These are phyloP conservation scores for Fusarium sp. DNA, from an alignment of 2,329 filamentous ascomycete genomes.

Conservation along the genomic window DNA sequence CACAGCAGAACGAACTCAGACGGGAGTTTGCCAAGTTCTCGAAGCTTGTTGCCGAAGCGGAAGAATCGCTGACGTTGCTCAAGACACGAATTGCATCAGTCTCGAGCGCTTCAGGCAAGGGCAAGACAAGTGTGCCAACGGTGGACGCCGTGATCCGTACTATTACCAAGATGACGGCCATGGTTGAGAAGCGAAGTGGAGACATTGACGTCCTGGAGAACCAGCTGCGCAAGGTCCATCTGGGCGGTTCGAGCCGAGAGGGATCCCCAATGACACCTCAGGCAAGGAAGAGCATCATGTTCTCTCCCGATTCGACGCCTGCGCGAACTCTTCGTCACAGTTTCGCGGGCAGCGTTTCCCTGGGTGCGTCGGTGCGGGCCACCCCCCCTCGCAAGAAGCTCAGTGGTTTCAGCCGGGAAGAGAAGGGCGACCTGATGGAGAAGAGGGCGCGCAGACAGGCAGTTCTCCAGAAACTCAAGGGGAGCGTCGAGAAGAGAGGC, in stretches of 20 bases:
- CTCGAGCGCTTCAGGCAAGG: constrained; percentile 61
- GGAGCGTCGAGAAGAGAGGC: constrained; percentile 61
- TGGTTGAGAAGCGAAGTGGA: constrained; percentile 90
- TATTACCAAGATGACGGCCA: constrained; percentile 90
- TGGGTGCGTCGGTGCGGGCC: constrained; percentile 52
- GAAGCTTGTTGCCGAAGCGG: constrained; percentile 79
- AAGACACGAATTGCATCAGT: constrained; percentile 79
- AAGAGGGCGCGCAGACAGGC: constrained; percentile 65
- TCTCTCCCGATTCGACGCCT: constrained; percentile 58
- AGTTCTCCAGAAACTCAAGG: constrained; percentile 64
- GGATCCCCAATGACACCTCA: constrained; percentile 57
- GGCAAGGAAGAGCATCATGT: constrained; percentile 51
- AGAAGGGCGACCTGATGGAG: constrained; percentile 68
- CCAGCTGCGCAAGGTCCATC: constrained; percentile 80
- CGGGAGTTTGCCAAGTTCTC: constrained; percentile 80
- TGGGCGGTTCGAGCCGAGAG: constrained; percentile 60
- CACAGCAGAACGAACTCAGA: constrained; percentile 86
- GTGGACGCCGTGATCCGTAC: constrained; percentile 93
- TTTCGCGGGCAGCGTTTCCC: constrained; percentile 53
- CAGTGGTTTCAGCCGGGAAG: constrained; percentile 69
- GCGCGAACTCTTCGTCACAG: constrained; percentile 57
- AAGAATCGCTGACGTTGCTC: constrained; percentile 83
- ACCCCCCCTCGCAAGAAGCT: constrained; percentile 71
- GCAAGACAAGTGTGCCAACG: constrained; percentile 73
- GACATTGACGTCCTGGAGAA: constrained; percentile 92